phyloP scores from a whole-genome alignment of 768 basidiomycete species.

The Termitomyces sp. region DNA sequence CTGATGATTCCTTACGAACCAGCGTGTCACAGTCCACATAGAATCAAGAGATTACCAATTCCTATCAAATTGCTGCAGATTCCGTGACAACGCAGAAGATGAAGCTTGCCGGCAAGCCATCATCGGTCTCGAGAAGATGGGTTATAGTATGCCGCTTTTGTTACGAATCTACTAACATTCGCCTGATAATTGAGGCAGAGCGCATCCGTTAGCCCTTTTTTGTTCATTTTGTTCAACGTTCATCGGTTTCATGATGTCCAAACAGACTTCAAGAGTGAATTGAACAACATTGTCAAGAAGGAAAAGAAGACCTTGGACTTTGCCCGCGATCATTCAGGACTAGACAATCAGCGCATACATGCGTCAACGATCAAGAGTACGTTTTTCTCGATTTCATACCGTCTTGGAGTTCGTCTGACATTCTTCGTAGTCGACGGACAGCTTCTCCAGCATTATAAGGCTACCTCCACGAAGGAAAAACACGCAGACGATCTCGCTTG shows the following conservation, averaged over 20 bases:
- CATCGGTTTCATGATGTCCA: not conserved
- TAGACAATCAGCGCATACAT: not conserved
- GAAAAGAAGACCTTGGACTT: not conserved
- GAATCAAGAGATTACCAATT: not conserved
- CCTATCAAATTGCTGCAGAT: not conserved
- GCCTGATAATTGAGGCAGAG: not conserved
- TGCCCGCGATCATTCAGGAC: not conserved
- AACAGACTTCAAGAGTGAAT: not conserved
- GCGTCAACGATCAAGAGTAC: not conserved
- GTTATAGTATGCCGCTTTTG: not conserved
- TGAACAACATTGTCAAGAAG: not conserved
- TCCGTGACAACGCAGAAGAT: constrained; percentile 1
- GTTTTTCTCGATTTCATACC: not conserved
- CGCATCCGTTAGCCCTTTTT: not conserved
- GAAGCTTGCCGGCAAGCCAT: not conserved
- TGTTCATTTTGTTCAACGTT: not conserved
- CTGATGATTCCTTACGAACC: not conserved
- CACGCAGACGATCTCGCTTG: not conserved
- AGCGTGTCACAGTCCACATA: not conserved
- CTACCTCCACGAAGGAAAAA: not conserved
- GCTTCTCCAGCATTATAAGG: not conserved
- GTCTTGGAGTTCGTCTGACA: not conserved
- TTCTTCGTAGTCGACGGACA: not conserved
- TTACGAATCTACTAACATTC: not conserved
- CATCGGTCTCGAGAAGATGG: not conserved